These are phyloP conservation scores for Postia placenta DNA, from an alignment of 768 basidiomycete species.

Conservation along the genomic window DNA sequence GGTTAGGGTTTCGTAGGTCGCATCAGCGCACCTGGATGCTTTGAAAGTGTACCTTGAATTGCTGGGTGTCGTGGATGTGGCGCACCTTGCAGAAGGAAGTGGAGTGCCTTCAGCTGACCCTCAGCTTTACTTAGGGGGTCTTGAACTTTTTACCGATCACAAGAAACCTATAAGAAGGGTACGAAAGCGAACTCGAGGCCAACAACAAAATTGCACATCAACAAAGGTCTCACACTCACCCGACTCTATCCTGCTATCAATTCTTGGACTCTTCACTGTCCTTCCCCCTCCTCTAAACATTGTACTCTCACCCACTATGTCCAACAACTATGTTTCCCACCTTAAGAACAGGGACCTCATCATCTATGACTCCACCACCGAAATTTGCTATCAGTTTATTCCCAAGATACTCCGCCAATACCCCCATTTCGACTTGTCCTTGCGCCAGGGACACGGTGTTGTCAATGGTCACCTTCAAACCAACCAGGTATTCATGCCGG, in stretches of 20 bases:
- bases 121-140: neutral
- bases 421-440: neutral
- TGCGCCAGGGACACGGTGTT: neutral
- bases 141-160: too few species aligned
- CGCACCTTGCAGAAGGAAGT: neutral
- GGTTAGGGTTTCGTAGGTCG: too few species aligned
- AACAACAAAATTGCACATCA: neutral
- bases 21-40: too few species aligned
- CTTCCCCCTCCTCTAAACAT: neutral
- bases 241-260: too few species aligned
- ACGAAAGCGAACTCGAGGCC: neutral
- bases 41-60: conserved; percentile 21
- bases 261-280: neutral
- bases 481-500: too few species aligned
- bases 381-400: neutral
- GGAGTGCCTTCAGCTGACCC: neutral
- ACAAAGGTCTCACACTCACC: neutral
- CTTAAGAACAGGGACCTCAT: neutral
- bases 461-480: neutral
- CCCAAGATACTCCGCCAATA: neutral
- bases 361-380: neutral
- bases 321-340: neutral
- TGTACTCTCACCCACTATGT: neutral
- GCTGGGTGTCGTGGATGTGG: conserved; percentile 8
- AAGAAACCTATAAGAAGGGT: too few species aligned